These are phyloP conservation scores for Aspergillus hortae DNA, from an alignment of 2,329 filamentous ascomycete genomes.

Conservation along the genomic window DNA sequence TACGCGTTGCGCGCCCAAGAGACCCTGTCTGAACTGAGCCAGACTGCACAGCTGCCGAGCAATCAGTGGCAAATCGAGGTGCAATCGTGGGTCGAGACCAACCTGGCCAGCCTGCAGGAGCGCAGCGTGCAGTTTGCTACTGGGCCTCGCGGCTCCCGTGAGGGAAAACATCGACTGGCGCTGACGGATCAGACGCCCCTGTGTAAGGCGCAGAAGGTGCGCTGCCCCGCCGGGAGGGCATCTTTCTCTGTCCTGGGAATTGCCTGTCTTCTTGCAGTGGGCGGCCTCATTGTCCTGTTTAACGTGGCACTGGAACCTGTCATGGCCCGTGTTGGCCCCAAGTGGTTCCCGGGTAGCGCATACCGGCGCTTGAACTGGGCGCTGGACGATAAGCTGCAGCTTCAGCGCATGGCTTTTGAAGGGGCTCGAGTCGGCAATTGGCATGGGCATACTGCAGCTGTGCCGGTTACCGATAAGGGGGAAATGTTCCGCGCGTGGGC, in stretches of 20 bases:
- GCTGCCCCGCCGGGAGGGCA: background rate
- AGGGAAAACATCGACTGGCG: background rate
- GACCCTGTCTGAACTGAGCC: background rate
- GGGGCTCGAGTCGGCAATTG: background rate
- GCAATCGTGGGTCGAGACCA: slow-evolving; percentile 24
- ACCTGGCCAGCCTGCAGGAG: slow-evolving; percentile 28
- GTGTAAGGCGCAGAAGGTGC: background rate
- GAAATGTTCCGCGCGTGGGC: background rate
- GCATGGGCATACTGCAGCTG: background rate
- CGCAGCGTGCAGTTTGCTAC: slow-evolving; percentile 20
- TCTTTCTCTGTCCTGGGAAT: background rate
- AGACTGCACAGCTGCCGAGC: slow-evolving; percentile 14
- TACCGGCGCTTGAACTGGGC: background rate
- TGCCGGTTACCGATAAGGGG: background rate
- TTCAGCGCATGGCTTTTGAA: background rate
- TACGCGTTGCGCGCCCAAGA: slow-evolving; percentile 1
- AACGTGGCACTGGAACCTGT: background rate
- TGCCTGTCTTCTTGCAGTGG: background rate
- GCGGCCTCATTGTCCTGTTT: background rate
- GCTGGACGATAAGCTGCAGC: background rate
- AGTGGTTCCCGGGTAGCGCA: background rate
- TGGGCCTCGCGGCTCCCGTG: background rate
- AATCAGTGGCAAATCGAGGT: slow-evolving; percentile 37
- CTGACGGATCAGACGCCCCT: background rate
- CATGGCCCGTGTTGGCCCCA: background rate